These are phyloP conservation scores for Monosporascus ibericus DNA, from an alignment of 2,329 filamentous ascomycete species.

Conservation along the genomic window DNA sequence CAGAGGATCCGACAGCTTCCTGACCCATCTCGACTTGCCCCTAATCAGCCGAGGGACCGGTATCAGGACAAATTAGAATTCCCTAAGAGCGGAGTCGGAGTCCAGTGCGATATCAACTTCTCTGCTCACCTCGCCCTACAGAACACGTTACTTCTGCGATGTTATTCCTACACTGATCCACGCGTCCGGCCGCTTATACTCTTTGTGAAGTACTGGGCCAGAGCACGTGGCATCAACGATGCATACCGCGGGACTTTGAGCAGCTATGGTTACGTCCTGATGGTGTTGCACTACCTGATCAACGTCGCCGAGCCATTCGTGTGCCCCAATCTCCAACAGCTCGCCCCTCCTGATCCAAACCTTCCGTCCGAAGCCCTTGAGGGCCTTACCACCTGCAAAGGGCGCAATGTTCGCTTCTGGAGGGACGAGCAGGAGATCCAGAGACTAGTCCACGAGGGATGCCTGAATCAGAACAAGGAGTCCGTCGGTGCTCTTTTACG, in stretches of 20 bases:
- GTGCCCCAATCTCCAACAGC: conserved; percentile 72
- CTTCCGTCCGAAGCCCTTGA: conserved; percentile 31
- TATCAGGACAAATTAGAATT: conserved; percentile 65
- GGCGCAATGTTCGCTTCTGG: conserved; percentile 72
- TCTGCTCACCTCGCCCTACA: conserved; percentile 76
- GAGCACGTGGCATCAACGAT: conserved; percentile 77
- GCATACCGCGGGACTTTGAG: conserved; percentile 81
- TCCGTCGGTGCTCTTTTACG: conserved; percentile 65
- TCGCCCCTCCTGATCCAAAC: conserved; percentile 32
- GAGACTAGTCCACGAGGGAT: conserved; percentile 48
- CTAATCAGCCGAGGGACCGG: conserved; percentile 46
- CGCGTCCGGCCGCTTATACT: conserved; percentile 73
- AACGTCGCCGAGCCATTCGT: conserved; percentile 78
- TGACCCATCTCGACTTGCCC: conserved; percentile 43
- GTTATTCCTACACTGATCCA: conserved; percentile 73
- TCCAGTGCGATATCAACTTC: conserved; percentile 91
- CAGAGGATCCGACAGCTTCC: conserved; percentile 38
- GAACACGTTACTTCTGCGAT: conserved; percentile 76
- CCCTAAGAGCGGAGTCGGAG: conserved; percentile 68
- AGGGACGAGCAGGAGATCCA: conserved; percentile 65
- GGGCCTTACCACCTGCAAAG: conserved; percentile 48
- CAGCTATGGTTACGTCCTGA: conserved; percentile 86
- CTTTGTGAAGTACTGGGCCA: conserved; percentile 90
- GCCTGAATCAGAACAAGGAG: conserved; percentile 63
- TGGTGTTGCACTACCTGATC: conserved; percentile 86